These are phyloP conservation scores for Pelargonium australe DNA, from an alignment of 441 rosid species.

Conservation along the genomic window DNA sequence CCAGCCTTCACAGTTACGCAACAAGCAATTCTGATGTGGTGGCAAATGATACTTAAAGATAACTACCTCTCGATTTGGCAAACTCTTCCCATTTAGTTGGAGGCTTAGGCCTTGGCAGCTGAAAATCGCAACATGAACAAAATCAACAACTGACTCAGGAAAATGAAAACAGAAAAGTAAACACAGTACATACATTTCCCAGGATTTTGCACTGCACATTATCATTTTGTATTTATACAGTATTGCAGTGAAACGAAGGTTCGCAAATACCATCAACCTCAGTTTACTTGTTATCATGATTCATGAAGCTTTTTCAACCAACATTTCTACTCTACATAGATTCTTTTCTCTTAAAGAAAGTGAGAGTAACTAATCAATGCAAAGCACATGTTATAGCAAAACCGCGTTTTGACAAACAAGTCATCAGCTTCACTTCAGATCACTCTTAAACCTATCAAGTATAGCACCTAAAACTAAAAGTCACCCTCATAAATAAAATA, in stretches of 20 bases:
- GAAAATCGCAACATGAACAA: conserved; percentile 23
- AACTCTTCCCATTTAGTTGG: conserved; percentile 62
- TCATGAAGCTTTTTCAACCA: background rate
- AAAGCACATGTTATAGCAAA: background rate
- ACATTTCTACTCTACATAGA: background rate
- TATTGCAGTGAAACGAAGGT: background rate
- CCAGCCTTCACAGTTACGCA: background rate
- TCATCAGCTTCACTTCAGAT: background rate
- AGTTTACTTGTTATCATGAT: background rate
- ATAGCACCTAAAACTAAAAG: no score
- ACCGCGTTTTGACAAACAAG: background rate
- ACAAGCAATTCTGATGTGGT: background rate
- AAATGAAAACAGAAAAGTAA: background rate
- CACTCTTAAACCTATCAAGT: background rate
- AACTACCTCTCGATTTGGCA: conserved; percentile 54
- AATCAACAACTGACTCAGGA: background rate
- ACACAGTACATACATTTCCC: background rate
- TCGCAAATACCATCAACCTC: background rate
- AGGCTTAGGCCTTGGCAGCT: conserved; percentile 64
- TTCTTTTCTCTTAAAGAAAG: background rate
- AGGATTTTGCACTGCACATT: background rate
- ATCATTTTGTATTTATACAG: background rate
- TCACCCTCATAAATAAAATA: no score
- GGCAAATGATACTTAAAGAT: conserved; percentile 7
- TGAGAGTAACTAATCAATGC: background rate